Evolutionary conservation across 495 filamentous ascomycete species (phyloP), one percentile per base, ranked within the genome.

Genomic region (Xylaria grammica): DNA sequence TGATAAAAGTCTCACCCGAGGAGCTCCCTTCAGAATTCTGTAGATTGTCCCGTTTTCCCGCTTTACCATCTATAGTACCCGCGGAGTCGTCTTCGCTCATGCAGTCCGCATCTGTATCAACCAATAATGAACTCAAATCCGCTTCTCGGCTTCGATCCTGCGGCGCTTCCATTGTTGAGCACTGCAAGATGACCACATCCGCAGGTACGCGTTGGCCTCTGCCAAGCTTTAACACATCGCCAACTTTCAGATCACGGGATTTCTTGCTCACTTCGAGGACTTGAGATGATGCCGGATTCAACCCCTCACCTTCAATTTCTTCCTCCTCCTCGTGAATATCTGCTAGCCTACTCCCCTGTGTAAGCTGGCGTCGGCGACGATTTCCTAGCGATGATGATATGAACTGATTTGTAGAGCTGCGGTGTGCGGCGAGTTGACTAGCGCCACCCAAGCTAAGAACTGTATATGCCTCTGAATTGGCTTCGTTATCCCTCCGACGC

Each of bases 121-220:
- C 65, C 9, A 86, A 71, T 55, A 82, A 69, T 15, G 77, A 20
- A 63, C 78, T 76, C 5, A 69, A 68, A 29, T 66, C 63, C 26
- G 72, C 61, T 5, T 74, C 74, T 54, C 73, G 71, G 6, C 24
- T 59, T 57, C 57, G 64, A 13, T 70, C 64, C 0, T 71, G 69
- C 2, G 73, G 67, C 11, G 73, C 62, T 53, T 97, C 94, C 53
- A 86, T 84, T 0, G 87, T 86, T 36, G 90, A 84, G 66, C 90
- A 95, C 75, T 97, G 93, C 26, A 99, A 71, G 48, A 99, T 93
- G 38, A 98, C 87, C 27, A 97, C 90, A 79, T 99, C 96, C 10
- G 96, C 94, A 19, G 96, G 96, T 29, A 98, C 87, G 62, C 96
- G 86, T 70, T 96, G 91, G 67, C 96, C 91, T 72, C 96, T 97